Percentiles rank a stretch among this genome's conserved stretches.
Evolutionary conservation across 2,329 filamentous ascomycete species (phyloP).

Genomic region (Calonectria ilicicola): DNA sequence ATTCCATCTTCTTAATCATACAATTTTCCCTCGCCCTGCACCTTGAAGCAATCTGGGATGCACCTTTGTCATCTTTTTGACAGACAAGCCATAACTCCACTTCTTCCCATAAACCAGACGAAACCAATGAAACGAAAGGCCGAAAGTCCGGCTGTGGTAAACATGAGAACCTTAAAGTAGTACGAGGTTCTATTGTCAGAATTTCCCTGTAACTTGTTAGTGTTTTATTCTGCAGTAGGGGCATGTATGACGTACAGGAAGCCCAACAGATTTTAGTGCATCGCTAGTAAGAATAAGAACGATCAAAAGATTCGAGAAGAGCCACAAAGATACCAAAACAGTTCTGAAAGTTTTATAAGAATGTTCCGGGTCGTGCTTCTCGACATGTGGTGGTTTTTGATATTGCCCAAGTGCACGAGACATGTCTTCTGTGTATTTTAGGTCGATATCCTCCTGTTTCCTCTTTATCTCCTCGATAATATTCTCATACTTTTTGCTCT

Average conservation of each 20-base stretch:
- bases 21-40: not conserved
- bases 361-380: conserved; percentile 90
- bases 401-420: conserved; percentile 89
- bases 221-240: not conserved
- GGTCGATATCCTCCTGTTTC: conserved; percentile 96
- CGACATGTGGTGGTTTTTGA: conserved; percentile 77
- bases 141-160: conserved; percentile 84
- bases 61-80: conserved; percentile 59
- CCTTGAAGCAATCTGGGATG: not conserved
- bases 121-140: conserved; percentile 91
- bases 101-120: conserved; percentile 91
- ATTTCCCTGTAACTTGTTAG: conserved; percentile 59
- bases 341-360: conserved; percentile 99
- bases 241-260: conserved; percentile 58
- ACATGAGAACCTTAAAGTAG: conserved; percentile 93
- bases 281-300: conserved; percentile 90
- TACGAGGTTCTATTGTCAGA: conserved; percentile 75
- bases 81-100: conserved; percentile 95
- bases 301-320: conserved; percentile 90
- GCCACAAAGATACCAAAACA: conserved; percentile 88
- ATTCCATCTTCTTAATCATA: not conserved
- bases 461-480: conserved; percentile 96
- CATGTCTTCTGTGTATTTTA: conserved; percentile 93
- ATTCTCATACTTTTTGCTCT: conserved; percentile 83
- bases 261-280: conserved; percentile 83